phyloP scores from a whole-genome alignment of 73 alveolate species.

The Blepharisma japonicum region DNA sequence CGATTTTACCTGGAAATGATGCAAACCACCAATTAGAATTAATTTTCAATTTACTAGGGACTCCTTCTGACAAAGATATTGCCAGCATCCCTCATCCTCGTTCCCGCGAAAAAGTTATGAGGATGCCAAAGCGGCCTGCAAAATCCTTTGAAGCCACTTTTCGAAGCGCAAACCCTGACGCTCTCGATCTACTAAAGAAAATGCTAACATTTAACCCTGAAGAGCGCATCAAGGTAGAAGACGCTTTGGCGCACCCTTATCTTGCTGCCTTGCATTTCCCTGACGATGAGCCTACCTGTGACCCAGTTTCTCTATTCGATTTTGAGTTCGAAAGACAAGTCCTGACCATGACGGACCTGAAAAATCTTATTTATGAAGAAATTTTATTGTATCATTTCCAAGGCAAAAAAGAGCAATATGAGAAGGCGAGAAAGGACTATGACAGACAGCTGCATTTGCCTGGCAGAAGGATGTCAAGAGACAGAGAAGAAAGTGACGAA shows the following conservation, averaged over 20 bases:
- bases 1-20: conserved; percentile 87
- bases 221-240: conserved; percentile 83
- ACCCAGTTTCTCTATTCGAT: conserved; percentile 48
- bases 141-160: conserved; percentile 51
- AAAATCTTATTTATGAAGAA: conserved; percentile 66
- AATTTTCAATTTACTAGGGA: conserved; percentile 82
- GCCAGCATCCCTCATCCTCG: conserved; percentile 48
- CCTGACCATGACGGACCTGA: conserved; percentile 46
- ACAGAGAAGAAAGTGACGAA: conserved; percentile 15
- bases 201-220: conserved; percentile 77
- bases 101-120: conserved; percentile 38
- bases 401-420: conserved; percentile 49
- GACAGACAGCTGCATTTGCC: conserved; percentile 9
- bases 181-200: conserved; percentile 64
- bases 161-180: conserved; percentile 55
- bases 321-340: conserved; percentile 61
- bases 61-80: conserved; percentile 67
- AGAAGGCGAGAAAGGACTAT: conserved; percentile 41
- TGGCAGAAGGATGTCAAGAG: conserved; percentile 12
- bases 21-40: conserved; percentile 74
- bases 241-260: conserved; percentile 89
- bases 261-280: conserved; percentile 69
- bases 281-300: conserved; percentile 62
- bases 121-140: conserved; percentile 54
- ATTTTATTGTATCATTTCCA: conserved; percentile 55